phyloP scores from a whole-genome alignment of 129 eudicot genomes.

The Smallanthus sonchifolius region DNA sequence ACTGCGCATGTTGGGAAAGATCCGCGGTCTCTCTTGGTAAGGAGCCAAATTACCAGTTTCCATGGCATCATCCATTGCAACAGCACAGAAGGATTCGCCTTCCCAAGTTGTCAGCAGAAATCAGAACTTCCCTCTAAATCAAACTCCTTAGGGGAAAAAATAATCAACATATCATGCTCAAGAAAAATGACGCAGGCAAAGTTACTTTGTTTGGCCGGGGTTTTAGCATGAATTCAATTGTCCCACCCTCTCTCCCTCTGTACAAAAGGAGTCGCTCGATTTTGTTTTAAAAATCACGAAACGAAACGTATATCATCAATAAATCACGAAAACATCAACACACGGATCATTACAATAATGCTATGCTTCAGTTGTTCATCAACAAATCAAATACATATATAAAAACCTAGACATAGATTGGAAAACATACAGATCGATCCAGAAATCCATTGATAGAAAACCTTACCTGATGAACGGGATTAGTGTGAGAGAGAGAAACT shows the following conservation, averaged over 20 bases:
- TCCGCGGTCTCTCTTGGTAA: slow-evolving; percentile 74
- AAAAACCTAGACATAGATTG: not conserved
- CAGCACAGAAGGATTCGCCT: slow-evolving; percentile 40
- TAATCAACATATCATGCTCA: not conserved
- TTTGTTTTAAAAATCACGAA: not conserved
- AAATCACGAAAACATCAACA: not conserved
- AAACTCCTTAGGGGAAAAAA: no score
- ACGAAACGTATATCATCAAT: not conserved
- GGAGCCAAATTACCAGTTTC: slow-evolving; percentile 79
- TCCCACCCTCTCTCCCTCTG: no score
- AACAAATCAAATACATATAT: not conserved
- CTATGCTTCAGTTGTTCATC: not conserved
- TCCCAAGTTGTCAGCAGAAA: slow-evolving; percentile 12
- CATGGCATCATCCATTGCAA: slow-evolving; percentile 80
- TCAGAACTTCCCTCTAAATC: not conserved
- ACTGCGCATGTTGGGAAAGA: slow-evolving; percentile 82
- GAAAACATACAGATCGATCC: slow-evolving; percentile 3
- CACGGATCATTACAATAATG: not conserved
- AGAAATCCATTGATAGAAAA: not conserved
- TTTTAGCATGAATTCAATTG: no score
- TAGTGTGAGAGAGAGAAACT: slow-evolving; percentile 12
- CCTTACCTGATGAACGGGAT: slow-evolving; percentile 18
- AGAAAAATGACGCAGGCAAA: not conserved
- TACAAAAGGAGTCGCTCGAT: slow-evolving; percentile 1
- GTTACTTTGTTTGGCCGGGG: no score